Base-by-base conservation (phyloP, 2,329 filamentous ascomycete genomes). In the Neocucurbitaria cava region DNA sequence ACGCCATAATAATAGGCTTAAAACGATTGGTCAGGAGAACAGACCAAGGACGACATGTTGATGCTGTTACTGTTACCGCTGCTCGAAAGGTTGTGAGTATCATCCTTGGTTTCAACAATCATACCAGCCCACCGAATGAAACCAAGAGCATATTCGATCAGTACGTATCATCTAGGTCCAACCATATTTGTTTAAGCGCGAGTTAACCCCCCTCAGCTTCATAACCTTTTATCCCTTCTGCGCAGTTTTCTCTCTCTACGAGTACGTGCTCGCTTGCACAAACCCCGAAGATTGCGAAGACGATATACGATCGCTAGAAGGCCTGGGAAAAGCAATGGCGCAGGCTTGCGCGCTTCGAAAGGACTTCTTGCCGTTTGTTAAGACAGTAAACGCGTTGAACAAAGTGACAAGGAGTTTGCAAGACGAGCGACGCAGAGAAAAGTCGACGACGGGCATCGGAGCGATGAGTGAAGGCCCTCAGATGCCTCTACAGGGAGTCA, bases 191-290 rank as follows among this genome's bases (percentile, higher is more conserved):
- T 24, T 23, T 24, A 24, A 4, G 17, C 8, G 7, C 18, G 9
- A 21, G 18, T 13, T 41, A 30, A 49, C 28, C 31, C 9, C 18
- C 7, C 15, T 31, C 35, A 69, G 68, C 33, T 71, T 71, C 51
- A 63, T 71, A 36, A 64, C 52, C 33, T 65, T 72, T 36, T 72
- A 69, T 30, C 67, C 68, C 0, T 72, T 72, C 49, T 69, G 65
- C 26, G 67, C 68, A 3, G 58, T 70, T 8, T 71, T 72, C 53
- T 59, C 66, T 1, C 62, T 72, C 2, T 72, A 72, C 52, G 67
- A 69, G 38, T 45, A 71, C 41, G 64, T 72, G 26, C 54, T 72
- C 20, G 62, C 61, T 1, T 65, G 59, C 38, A 55, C 36, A 35
- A 36, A 66, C 24, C 65, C 66, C 0, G 56, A 66, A 0, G 57